Evolutionary conservation across 768 basidiomycete species (phyloP).

Genomic region (Suillus bovinus): DNA sequence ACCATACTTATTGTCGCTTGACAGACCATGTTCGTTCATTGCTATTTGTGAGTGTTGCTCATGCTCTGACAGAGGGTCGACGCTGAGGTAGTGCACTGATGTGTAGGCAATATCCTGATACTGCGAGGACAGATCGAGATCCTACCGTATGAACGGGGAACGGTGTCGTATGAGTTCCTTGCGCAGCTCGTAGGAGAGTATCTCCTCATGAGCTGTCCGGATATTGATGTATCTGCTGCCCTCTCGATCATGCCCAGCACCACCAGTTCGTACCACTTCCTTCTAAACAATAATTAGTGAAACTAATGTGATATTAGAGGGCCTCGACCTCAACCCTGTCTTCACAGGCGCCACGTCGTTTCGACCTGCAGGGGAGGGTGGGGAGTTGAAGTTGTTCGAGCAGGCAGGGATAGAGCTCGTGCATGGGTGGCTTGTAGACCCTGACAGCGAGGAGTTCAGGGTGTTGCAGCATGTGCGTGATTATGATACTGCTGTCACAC

Average conservation of each 20-base stretch:
- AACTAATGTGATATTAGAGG: constrained; percentile 46
- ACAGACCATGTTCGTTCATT: constrained; percentile 87
- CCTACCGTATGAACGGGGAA: constrained; percentile 59
- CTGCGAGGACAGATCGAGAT: constrained; percentile 81
- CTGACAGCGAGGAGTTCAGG: constrained; percentile 53
- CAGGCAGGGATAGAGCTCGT: constrained; percentile 79
- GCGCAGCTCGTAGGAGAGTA: constrained; percentile 84
- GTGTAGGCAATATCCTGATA: constrained; percentile 81
- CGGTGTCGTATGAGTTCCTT: constrained; percentile 83
- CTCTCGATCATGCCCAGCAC: constrained; percentile 53
- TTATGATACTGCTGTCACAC: constrained; percentile 73
- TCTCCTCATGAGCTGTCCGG: constrained; percentile 59
- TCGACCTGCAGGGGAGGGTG: constrained; percentile 60
- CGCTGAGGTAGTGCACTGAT: constrained; percentile 5
- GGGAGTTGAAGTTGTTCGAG: constrained; percentile 84
- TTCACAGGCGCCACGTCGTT: constrained; percentile 75
- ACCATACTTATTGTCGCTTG: not conserved
- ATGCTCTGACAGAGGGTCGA: not conserved
- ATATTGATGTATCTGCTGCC: constrained; percentile 36
- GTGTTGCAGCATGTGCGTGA: constrained; percentile 56
- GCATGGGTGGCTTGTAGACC: constrained; percentile 72
- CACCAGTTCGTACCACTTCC: constrained; percentile 55
- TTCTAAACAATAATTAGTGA: not conserved
- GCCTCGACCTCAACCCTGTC: constrained; percentile 86
- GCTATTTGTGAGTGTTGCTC: constrained; percentile 65